Evolutionary conservation across 352 stramenopile species (phyloP).

Genomic region (Phytophthora meadii): DNA sequence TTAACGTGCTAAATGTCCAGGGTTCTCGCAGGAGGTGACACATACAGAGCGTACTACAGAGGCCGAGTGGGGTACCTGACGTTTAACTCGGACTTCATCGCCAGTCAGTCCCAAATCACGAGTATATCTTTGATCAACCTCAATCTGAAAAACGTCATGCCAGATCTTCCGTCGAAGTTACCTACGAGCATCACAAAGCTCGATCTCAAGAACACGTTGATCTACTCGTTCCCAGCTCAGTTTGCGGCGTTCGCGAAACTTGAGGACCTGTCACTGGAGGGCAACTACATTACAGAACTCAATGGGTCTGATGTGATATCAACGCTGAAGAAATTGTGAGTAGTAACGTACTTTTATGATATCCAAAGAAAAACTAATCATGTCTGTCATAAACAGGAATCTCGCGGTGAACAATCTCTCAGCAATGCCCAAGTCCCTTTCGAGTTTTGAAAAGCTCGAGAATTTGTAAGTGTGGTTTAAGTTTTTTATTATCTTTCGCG

Average conservation of each 20-base stretch:
- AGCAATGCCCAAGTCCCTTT: slow-evolving; percentile 18
- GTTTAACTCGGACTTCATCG: slow-evolving; percentile 33
- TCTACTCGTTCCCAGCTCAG: slow-evolving; percentile 30
- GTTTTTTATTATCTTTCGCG: not conserved
- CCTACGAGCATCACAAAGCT: slow-evolving; percentile 23
- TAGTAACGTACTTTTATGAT: not conserved
- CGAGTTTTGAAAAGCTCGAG: slow-evolving; percentile 8
- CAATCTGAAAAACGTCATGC: slow-evolving; percentile 27
- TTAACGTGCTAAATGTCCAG: slow-evolving; percentile 5
- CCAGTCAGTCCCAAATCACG: slow-evolving; percentile 35
- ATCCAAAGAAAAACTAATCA: slow-evolving; percentile 1
- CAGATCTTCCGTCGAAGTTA: slow-evolving; percentile 23
- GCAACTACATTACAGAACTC: slow-evolving; percentile 32
- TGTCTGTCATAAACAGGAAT: slow-evolving; percentile 12
- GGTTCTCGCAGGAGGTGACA: slow-evolving; percentile 18
- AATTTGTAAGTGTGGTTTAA: slow-evolving; percentile 19
- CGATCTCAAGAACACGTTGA: slow-evolving; percentile 33
- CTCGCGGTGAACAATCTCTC: slow-evolving; percentile 30
- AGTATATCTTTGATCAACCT: slow-evolving; percentile 35
- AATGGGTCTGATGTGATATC: slow-evolving; percentile 21
- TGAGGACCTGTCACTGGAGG: slow-evolving; percentile 29
- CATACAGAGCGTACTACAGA: slow-evolving; percentile 28
- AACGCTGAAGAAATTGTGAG: slow-evolving; percentile 31
- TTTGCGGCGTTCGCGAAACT: slow-evolving; percentile 19
- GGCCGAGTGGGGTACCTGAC: slow-evolving; percentile 33